Conservation (phyloP, 371 early-diverging fungal species). For the Circinella minor region DNA sequence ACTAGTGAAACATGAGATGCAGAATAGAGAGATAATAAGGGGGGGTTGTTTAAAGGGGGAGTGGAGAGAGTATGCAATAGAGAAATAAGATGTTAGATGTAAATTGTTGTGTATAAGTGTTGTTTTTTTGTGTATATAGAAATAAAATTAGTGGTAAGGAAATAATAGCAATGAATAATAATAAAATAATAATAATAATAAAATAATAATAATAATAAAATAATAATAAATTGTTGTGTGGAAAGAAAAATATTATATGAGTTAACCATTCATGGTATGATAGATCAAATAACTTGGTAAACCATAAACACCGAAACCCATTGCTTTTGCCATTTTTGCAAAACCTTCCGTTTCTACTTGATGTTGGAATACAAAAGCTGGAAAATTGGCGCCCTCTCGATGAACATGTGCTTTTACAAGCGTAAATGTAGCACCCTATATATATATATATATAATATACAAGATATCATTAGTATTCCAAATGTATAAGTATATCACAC, state of each 20-base stretch:
- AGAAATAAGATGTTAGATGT: neutral
- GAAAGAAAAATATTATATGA: neutral
- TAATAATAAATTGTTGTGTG: neutral
- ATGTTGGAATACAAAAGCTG: slow-evolving; percentile 46
- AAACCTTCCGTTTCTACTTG: slow-evolving; percentile 79
- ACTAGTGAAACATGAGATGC: slow-evolving; percentile 12
- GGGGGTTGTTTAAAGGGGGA: neutral
- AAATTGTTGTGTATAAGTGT: neutral
- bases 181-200: neutral
- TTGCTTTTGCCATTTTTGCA: slow-evolving; percentile 71
- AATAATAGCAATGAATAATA: no score
- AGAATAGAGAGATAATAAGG: neutral
- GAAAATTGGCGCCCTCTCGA: slow-evolving; percentile 64
- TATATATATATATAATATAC: no score
- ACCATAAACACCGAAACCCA: slow-evolving; percentile 68
- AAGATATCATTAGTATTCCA: no score
- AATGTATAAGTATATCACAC: neutral
- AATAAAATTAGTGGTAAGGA: no score
- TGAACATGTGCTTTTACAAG: slow-evolving; percentile 71
- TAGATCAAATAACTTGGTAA: slow-evolving; percentile 61
- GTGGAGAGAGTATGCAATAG: neutral
- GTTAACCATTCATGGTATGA: slow-evolving; percentile 39
- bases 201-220: neutral
- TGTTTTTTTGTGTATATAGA: no score
- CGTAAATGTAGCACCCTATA: slow-evolving; percentile 48